phyloP scores from a whole-genome alignment of 2,329 filamentous ascomycete genomes.

The Waltergamsia citrina region DNA sequence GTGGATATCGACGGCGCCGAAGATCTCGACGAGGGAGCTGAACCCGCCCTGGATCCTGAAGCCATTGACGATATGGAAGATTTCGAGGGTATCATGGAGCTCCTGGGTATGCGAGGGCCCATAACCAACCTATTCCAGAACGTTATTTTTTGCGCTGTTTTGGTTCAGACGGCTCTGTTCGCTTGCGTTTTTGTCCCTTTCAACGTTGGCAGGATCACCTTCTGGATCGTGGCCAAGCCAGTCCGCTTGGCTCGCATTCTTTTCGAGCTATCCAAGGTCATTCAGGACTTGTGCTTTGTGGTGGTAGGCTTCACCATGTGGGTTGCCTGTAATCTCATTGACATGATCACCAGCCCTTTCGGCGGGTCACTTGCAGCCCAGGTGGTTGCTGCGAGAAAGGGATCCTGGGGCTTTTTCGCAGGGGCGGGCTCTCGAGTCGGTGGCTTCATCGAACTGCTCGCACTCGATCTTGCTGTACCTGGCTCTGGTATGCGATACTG shows the following conservation, averaged over 20 bases:
- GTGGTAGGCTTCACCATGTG: slow-evolving; percentile 45
- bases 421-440: slow-evolving; percentile 34
- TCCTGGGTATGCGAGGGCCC: slow-evolving; percentile 93
- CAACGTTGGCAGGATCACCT: slow-evolving; percentile 75
- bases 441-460: slow-evolving; percentile 29
- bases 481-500: slow-evolving; percentile 64
- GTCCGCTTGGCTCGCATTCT: slow-evolving; percentile 64
- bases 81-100: slow-evolving; percentile 89
- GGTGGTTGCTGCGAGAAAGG: slow-evolving; percentile 22
- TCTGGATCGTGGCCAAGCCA: slow-evolving; percentile 74
- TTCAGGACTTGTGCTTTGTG: slow-evolving; percentile 68
- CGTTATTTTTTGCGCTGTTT: slow-evolving; percentile 82
- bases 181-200: slow-evolving; percentile 86
- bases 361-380: slow-evolving; percentile 18
- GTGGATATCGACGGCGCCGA: neutral
- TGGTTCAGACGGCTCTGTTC: slow-evolving; percentile 80
- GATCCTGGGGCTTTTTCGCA: slow-evolving; percentile 31
- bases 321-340: slow-evolving; percentile 26
- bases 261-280: slow-evolving; percentile 65
- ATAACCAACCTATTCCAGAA: slow-evolving; percentile 81
- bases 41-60: slow-evolving; percentile 58
- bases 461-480: slow-evolving; percentile 39
- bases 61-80: slow-evolving; percentile 84
- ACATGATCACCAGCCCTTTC: slow-evolving; percentile 24
- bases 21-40: slow-evolving; percentile 14